Base-by-base conservation (phyloP, 805 yeast genomes). In the Yamadazyma kitorensis region DNA sequence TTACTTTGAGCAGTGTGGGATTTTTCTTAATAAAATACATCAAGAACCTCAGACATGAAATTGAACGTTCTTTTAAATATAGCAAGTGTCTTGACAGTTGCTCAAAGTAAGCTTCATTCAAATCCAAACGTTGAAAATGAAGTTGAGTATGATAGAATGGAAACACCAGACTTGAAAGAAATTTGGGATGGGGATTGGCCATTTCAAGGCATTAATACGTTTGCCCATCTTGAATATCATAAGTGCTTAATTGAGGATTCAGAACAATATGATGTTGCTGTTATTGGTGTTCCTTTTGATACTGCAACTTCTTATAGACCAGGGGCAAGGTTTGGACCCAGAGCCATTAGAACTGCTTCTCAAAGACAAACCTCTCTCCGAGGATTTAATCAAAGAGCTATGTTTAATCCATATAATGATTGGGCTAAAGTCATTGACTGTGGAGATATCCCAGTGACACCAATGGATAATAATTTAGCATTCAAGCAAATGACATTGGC, bases 321-420 rank as follows among this genome's bases (percentile, higher is more conserved):
- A 0, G 94, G 95, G 5, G 89, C 94, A 2, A 61, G 95, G 34
- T 85, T 85, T 57, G 95, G 95, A 2, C 95, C 91, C 3, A 59
- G 79, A 32, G 82, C 84, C 9, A 79, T 82, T 32, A 61, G 89
- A 44, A 61, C 70, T 2, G 84, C 85, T 2, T 78, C 85, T 3
- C 84, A 78, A 50, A 70, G 94, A 45, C 94, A 85, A 52, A 75
- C 77, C 3, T 55, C 79, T 2, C 54, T 77, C 34, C 64, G 93
- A 37, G 89, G 89, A 1, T 85, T 76, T 64, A 85, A 85, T 44
- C 70, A 69, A 38, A 61, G 86, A 27, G 85, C 85, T 4, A 73
- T 70, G 24, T 59, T 66, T 43, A 75, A 75, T 39, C 80, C 80
- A 2, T 75, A 73, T 44, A 47, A 51, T 5, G 48, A 59, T 23